These are phyloP conservation scores for Hippophae tibetana DNA, from an alignment of 306 rosid species.

Conservation along the genomic window DNA sequence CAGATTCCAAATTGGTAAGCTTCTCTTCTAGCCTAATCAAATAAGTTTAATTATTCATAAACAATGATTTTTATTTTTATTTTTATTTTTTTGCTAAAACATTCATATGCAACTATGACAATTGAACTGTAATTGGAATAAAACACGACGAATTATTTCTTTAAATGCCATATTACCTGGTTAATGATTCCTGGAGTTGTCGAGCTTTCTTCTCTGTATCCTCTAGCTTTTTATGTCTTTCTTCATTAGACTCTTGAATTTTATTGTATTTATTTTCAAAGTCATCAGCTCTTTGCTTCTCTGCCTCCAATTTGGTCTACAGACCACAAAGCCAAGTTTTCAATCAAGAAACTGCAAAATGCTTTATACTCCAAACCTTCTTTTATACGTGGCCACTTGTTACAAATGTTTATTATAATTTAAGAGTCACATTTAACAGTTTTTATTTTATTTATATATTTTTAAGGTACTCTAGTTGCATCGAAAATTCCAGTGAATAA, in stretches of 20 bases:
- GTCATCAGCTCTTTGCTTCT: constrained; percentile 47
- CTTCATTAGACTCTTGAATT: constrained; percentile 41
- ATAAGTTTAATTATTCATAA: constrained; percentile 11
- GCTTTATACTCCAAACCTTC: no score
- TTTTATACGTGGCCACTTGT: no score
- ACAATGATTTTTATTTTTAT: no score
- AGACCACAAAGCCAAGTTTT: constrained; percentile 14
- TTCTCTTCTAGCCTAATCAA: constrained; percentile 83
- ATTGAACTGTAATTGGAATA: no score
- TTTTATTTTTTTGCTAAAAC: no score
- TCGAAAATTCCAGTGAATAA: no score
- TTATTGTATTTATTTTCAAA: constrained; percentile 53
- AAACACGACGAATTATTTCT: no score
- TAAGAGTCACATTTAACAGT: no score
- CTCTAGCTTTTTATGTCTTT: constrained; percentile 41
- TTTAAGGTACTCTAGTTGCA: no score
- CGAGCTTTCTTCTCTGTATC: constrained; percentile 64
- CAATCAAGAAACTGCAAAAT: neutral
- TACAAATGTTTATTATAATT: no score
- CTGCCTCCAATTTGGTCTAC: constrained; percentile 49
- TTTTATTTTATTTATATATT: no score
- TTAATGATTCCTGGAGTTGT: constrained; percentile 66
- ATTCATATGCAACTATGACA: no score
- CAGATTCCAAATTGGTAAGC: constrained; percentile 70
- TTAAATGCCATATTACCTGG: constrained; percentile 40